Percentiles rank a stretch among this genome's conserved stretches.
Conservation (phyloP, 2,329 filamentous ascomycete species). For the Pestalotiopsis sp. region DNA sequence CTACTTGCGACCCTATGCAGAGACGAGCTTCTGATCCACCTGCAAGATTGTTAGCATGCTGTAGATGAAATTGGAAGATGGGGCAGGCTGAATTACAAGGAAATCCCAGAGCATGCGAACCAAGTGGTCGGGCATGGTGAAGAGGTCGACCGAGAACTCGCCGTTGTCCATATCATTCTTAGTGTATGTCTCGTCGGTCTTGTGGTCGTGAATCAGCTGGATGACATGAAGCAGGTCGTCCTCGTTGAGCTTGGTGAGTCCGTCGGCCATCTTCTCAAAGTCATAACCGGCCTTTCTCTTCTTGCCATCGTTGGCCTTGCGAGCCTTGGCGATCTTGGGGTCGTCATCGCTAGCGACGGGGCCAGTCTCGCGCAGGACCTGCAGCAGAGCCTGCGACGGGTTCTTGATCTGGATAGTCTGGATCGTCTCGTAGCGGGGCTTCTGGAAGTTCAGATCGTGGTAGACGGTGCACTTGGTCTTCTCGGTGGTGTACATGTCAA, state of each 20-base stretch:
- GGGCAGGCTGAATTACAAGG: constrained; percentile 43
- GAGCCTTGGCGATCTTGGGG: constrained; percentile 64
- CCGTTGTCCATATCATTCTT: constrained; percentile 97
- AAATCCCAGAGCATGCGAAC: constrained; percentile 98
- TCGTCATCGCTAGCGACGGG: constrained; percentile 78
- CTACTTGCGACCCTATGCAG: constrained; percentile 2
- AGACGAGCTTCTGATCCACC: constrained; percentile 31
- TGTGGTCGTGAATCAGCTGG: constrained; percentile 98
- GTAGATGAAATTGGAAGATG: constrained; percentile 3
- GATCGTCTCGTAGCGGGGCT: constrained; percentile 78
- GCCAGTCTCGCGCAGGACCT: constrained; percentile 79
- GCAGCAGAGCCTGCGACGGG: constrained; percentile 82
- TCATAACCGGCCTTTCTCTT: constrained; percentile 78
- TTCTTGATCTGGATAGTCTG: constrained; percentile 89
- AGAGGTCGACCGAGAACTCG: constrained; percentile 97
- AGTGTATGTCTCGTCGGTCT: constrained; percentile 90
- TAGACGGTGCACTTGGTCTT: constrained; percentile 75
- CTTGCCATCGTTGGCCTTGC: constrained; percentile 61
- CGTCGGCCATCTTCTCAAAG: constrained; percentile 96
- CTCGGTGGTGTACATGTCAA: constrained; percentile 80
- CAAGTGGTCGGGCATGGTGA: constrained; percentile 88
- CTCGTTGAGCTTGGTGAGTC: constrained; percentile 80
- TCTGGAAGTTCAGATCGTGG: constrained; percentile 92
- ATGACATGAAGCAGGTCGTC: constrained; percentile 94
- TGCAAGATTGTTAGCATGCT: constrained; percentile 17